phyloP scores from a whole-genome alignment of 352 stramenopile species.

The Phytophthora megakarya region DNA sequence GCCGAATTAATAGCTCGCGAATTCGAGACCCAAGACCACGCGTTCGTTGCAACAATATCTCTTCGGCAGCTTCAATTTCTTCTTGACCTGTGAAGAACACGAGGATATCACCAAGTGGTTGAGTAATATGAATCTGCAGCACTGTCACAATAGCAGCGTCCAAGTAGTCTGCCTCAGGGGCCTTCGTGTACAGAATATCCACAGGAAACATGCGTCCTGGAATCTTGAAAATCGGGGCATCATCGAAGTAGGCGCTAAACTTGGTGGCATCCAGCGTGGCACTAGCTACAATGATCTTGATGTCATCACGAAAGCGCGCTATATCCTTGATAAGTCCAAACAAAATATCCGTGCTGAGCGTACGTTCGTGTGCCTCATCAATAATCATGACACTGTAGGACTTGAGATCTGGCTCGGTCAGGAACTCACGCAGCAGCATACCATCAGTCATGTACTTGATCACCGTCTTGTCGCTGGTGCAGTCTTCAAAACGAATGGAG shows the following conservation, averaged over 20 bases:
- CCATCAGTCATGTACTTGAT: constrained; percentile 99
- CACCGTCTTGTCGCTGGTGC: constrained; percentile 96
- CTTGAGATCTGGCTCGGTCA: constrained; percentile 97
- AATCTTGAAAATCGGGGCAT: constrained; percentile 99
- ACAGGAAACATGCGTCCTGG: constrained; percentile 96
- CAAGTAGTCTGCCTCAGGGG: constrained; percentile 98
- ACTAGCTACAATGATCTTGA: constrained; percentile 98
- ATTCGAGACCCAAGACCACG: constrained; percentile 96
- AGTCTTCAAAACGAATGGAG: constrained; percentile 99
- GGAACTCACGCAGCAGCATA: constrained; percentile 99
- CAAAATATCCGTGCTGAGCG: constrained; percentile 98
- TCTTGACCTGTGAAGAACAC: constrained; percentile 99
- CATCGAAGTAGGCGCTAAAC: constrained; percentile 99
- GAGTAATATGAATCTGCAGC: constrained; percentile 99
- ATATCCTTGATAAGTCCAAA: constrained; percentile 99
- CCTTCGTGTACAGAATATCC: constrained; percentile 99
- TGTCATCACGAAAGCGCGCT: constrained; percentile 94
- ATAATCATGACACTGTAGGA: constrained; percentile 99
- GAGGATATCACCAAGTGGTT: constrained; percentile 97
- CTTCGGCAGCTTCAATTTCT: constrained; percentile 98
- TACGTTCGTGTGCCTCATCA: constrained; percentile 99
- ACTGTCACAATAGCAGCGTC: constrained; percentile 98
- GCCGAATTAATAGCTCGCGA: constrained; percentile 97
- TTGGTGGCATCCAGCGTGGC: constrained; percentile 98
- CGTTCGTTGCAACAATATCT: constrained; percentile 95